A percentile compares a stretch with the other conserved stretches of the same genome.
Conservation (phyloP, 495 filamentous ascomycete genomes). For the Podospora comata region DNA sequence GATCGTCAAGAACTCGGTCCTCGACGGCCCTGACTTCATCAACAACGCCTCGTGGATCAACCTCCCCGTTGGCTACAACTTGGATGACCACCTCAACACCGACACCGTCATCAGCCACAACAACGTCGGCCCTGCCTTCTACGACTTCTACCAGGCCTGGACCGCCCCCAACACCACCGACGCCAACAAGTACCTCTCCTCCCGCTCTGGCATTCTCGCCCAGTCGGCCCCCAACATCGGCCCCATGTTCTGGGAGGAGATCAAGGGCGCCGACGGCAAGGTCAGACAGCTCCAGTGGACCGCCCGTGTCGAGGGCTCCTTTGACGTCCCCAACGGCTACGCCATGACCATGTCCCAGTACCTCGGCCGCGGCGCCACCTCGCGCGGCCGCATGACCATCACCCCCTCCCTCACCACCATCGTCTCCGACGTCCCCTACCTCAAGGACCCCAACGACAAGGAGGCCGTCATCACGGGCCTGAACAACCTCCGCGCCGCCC, state of each 20-base stretch:
- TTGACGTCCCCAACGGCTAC: conserved; percentile 39
- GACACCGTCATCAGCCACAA: conserved; percentile 62
- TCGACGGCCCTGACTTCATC: conserved; percentile 55
- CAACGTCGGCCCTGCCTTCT: conserved; percentile 48
- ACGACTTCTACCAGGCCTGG: conserved; percentile 64
- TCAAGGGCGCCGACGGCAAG: conserved; percentile 59
- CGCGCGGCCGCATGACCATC: conserved; percentile 62
- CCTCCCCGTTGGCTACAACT: conserved; percentile 69
- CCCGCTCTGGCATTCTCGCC: conserved; percentile 60
- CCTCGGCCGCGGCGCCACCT: conserved; percentile 60
- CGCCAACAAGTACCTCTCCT: conserved; percentile 35
- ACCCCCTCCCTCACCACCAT: conserved; percentile 53
- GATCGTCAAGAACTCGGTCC: conserved; percentile 49
- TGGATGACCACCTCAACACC: conserved; percentile 73
- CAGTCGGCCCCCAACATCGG: conserved; percentile 68
- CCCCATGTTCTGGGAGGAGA: conserved; percentile 59
- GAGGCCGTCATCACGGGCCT: conserved; percentile 54
- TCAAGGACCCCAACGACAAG: conserved; percentile 52
- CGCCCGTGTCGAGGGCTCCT: conserved; percentile 56
- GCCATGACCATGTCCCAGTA: conserved; percentile 64
- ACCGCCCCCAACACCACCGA: conserved; percentile 41
- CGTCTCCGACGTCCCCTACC: conserved; percentile 54
- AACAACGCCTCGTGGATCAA: conserved; percentile 59
- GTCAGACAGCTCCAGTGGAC: conserved; percentile 65
- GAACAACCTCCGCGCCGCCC: conserved; percentile 55